Evolutionary conservation across 2,329 filamentous ascomycete species (phyloP).

Genomic region (Lasiodiplodia citricola): DNA sequence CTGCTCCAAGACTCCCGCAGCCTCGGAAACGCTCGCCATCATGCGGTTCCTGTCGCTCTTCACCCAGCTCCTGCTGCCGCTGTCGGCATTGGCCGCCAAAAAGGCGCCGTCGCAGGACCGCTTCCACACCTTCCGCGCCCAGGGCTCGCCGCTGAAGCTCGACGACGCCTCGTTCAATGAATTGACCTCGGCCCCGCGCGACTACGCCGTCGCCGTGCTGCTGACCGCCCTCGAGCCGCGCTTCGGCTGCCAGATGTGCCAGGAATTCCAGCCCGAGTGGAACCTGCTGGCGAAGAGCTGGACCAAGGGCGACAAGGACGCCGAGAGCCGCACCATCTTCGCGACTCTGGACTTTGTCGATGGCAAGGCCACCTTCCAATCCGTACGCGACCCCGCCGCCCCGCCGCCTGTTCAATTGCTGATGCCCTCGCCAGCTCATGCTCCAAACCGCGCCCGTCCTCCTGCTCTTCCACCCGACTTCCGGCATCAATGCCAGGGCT

Average conservation of each 20-base stretch:
- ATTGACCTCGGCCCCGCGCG: constrained; percentile 76
- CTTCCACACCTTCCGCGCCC: constrained; percentile 73
- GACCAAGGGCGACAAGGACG: constrained; percentile 80
- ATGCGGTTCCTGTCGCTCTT: constrained; percentile 72
- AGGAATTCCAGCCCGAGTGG: constrained; percentile 94
- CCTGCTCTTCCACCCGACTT: constrained; percentile 83
- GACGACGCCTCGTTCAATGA: constrained; percentile 76
- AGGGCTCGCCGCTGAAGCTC: constrained; percentile 77
- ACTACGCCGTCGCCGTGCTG: constrained; percentile 82
- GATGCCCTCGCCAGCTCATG: constrained; percentile 67
- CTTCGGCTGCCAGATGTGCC: constrained; percentile 85
- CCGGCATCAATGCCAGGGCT: constrained; percentile 76
- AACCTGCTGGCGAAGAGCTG: constrained; percentile 85
- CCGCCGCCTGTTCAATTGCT: constrained; percentile 29
- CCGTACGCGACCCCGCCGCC: constrained; percentile 58
- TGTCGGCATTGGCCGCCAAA: constrained; percentile 67
- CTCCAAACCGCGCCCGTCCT: constrained; percentile 94
- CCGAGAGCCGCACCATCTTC: constrained; percentile 75
- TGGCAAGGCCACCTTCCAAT: constrained; percentile 84
- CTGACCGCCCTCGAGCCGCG: constrained; percentile 84
- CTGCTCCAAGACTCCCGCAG: constrained; percentile 10
- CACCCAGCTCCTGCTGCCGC: constrained; percentile 66
- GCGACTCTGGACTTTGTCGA: constrained; percentile 86
- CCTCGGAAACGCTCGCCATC: constrained; percentile 42
- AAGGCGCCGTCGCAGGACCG: constrained; percentile 63